A percentile compares a stretch with the other conserved stretches of the same genome.
phyloP scores from a whole-genome alignment of 78 protist species.

The Cyanophora paradoxa region DNA sequence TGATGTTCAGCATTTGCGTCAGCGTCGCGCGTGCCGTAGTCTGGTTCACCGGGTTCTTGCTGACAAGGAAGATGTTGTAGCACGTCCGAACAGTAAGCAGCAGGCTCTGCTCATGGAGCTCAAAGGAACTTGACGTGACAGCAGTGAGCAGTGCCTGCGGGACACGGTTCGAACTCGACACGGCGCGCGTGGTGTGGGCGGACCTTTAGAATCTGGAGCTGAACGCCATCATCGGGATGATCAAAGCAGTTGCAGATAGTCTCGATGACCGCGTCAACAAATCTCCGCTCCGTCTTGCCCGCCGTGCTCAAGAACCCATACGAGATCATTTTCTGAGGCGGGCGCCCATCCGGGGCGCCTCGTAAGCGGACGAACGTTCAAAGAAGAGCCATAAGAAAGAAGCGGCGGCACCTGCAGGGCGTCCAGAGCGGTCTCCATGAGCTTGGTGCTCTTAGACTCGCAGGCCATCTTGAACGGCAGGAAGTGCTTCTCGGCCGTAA shows the following conservation, averaged over 20 bases:
- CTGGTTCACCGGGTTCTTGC: slow-evolving; percentile 19
- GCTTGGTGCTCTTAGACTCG: slow-evolving; percentile 48
- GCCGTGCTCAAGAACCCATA: slow-evolving; percentile 45
- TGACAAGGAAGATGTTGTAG: slow-evolving; percentile 55
- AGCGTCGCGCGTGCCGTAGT: slow-evolving; percentile 53
- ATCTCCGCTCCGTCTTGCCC: background rate
- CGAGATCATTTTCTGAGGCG: slow-evolving; percentile 44
- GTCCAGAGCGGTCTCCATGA: slow-evolving; percentile 45
- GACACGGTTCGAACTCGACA: background rate
- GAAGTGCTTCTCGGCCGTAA: background rate
- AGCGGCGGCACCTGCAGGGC: slow-evolving; percentile 27
- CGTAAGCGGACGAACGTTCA: background rate
- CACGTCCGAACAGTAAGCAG: slow-evolving; percentile 55
- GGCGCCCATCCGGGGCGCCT: background rate
- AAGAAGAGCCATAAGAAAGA: background rate
- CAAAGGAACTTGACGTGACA: slow-evolving; percentile 50
- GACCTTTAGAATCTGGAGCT: slow-evolving; percentile 62
- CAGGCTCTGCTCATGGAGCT: slow-evolving; percentile 70
- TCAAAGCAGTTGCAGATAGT: slow-evolving; percentile 41
- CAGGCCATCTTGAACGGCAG: slow-evolving; percentile 44
- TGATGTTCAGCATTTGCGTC: slow-evolving; percentile 46
- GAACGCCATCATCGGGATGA: slow-evolving; percentile 51
- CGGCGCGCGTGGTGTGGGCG: background rate
- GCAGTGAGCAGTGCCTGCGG: slow-evolving; percentile 60
- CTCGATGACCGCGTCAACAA: background rate